Evolutionary conservation across 495 filamentous ascomycete species (phyloP).

Genomic region (Umbilicaria muhlenbergii): DNA sequence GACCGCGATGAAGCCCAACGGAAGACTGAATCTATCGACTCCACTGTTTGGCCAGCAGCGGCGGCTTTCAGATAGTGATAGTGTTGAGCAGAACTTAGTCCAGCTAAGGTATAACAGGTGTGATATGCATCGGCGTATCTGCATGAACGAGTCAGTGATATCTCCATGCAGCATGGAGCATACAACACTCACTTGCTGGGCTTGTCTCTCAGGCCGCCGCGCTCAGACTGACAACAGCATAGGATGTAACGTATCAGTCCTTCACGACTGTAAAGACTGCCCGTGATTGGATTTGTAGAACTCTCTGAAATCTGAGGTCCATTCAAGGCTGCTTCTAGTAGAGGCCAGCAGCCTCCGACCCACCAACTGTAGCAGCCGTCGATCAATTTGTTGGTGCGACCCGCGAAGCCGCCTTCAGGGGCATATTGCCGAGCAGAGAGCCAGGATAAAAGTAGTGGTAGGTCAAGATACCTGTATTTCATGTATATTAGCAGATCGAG

Average conservation of each 20-base stretch:
- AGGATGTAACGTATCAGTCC: constrained; percentile 80
- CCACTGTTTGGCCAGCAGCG: constrained; percentile 17
- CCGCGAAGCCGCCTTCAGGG: constrained; percentile 82
- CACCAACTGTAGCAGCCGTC: constrained; percentile 97
- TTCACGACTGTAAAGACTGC: constrained; percentile 62
- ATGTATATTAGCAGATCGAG: background rate
- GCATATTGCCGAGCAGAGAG: constrained; percentile 76
- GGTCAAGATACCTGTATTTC: constrained; percentile 50
- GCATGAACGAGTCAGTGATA: background rate
- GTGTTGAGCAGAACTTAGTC: constrained; percentile 70
- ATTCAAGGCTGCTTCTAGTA: constrained; percentile 66
- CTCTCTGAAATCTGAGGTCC: constrained; percentile 22
- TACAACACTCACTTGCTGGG: constrained; percentile 58
- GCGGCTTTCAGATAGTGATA: constrained; percentile 44
- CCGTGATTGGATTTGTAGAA: constrained; percentile 12
- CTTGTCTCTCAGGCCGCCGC: constrained; percentile 85
- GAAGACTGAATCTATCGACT: constrained; percentile 37
- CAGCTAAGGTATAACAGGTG: constrained; percentile 76
- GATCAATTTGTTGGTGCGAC: constrained; percentile 94
- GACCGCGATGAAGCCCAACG: constrained; percentile 43
- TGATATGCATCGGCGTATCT: constrained; percentile 81
- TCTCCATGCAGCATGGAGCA: background rate
- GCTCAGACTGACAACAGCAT: constrained; percentile 62
- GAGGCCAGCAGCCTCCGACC: constrained; percentile 86
- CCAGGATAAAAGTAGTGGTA: constrained; percentile 68